Conservation (phyloP, 1,139 yeast genomes). For the Entelexis paramagnoliae region DNA sequence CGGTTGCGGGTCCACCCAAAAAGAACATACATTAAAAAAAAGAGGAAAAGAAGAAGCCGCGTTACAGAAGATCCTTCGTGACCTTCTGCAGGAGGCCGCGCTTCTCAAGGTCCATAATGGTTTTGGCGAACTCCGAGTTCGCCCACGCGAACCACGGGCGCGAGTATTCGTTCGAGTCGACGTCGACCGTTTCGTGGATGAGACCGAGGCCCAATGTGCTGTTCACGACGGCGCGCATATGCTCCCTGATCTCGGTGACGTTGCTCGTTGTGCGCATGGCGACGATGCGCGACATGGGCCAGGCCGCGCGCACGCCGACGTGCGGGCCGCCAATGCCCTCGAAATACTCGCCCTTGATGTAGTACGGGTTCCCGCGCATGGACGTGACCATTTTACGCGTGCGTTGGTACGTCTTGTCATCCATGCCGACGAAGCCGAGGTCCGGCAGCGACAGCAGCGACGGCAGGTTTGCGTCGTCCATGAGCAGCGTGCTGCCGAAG, state of each 20-base stretch:
- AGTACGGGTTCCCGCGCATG: constrained; percentile 69
- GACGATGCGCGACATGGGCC: constrained; percentile 81
- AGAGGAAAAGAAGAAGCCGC: neutral
- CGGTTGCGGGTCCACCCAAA: neutral
- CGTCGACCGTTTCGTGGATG: constrained; percentile 76
- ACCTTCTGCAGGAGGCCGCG: constrained; percentile 33
- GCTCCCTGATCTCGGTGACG: constrained; percentile 51
- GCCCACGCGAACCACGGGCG: constrained; percentile 95
- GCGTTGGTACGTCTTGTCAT: constrained; percentile 58
- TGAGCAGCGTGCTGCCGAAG: constrained; percentile 57
- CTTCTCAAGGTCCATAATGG: constrained; percentile 62
- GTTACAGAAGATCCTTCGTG: constrained; percentile 12
- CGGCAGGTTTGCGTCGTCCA: constrained; percentile 91
- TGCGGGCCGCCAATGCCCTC: constrained; percentile 89
- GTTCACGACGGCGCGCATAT: constrained; percentile 44
- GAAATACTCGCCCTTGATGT: constrained; percentile 48
- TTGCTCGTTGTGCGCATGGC: constrained; percentile 65
- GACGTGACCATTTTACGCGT: constrained; percentile 69
- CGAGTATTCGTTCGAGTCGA: constrained; percentile 44
- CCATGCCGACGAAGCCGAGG: constrained; percentile 48
- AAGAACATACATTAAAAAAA: neutral
- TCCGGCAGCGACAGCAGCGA: constrained; percentile 74
- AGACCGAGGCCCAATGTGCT: constrained; percentile 67
- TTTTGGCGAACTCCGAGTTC: constrained; percentile 80
- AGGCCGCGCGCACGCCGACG: constrained; percentile 66